Conservation (phyloP, 352 stramenopile genomes). For the Phytophthora meadii region DNA sequence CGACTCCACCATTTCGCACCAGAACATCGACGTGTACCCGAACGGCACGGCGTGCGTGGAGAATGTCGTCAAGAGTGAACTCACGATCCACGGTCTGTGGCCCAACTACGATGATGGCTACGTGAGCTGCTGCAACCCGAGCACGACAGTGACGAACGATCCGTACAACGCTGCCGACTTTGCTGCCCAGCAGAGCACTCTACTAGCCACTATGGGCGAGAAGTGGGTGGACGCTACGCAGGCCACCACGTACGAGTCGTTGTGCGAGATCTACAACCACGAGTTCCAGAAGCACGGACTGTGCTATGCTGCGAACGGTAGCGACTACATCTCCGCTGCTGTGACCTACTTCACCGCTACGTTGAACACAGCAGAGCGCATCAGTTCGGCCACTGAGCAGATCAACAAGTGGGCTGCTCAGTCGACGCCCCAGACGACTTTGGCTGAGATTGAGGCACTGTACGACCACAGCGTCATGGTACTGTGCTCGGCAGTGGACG, state of each 20-base stretch:
- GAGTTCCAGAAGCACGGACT: slow-evolving; percentile 88
- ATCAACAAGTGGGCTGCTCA: slow-evolving; percentile 65
- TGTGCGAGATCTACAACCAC: slow-evolving; percentile 87
- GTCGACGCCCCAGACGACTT: slow-evolving; percentile 36
- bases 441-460: slow-evolving; percentile 54
- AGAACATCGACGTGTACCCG: slow-evolving; percentile 76
- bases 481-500: slow-evolving; percentile 64
- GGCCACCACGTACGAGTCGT: slow-evolving; percentile 55
- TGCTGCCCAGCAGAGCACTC: slow-evolving; percentile 26
- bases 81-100: slow-evolving; percentile 83
- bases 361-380: slow-evolving; percentile 56
- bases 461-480: slow-evolving; percentile 73
- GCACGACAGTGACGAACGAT: slow-evolving; percentile 54
- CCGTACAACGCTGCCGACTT: slow-evolving; percentile 58
- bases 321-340: slow-evolving; percentile 59
- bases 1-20: slow-evolving; percentile 83
- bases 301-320: slow-evolving; percentile 66
- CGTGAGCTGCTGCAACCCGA: slow-evolving; percentile 78
- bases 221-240: slow-evolving; percentile 80
- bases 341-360: slow-evolving; percentile 74
- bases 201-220: slow-evolving; percentile 65
- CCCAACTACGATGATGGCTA: slow-evolving; percentile 84
- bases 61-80: slow-evolving; percentile 52
- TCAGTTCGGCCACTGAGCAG: slow-evolving; percentile 52
- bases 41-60: slow-evolving; percentile 57